Percentiles rank a stretch among this genome's conserved stretches.
Conservation (phyloP, 2,329 filamentous ascomycete genomes). For the Diaporthe longicolla region DNA sequence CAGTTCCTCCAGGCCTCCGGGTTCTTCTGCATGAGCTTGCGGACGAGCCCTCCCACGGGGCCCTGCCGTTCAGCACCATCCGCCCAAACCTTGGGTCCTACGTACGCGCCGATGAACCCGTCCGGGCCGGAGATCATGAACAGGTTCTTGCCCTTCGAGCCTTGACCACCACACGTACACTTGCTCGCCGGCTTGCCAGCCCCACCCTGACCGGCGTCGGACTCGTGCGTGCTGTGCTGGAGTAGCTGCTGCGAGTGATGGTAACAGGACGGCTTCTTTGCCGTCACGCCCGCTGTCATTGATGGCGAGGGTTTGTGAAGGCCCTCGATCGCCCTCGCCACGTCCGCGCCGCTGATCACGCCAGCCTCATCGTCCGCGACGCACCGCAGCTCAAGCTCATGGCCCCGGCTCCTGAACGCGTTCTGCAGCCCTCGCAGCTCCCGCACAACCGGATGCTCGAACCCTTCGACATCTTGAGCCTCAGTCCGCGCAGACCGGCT, state of each 20-base stretch:
- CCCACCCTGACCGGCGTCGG: slow-evolving; percentile 45
- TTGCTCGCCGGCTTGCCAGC: not conserved
- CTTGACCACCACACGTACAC: slow-evolving; percentile 36
- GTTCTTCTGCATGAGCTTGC: slow-evolving; percentile 66
- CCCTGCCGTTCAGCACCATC: slow-evolving; percentile 83
- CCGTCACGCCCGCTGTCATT: slow-evolving; percentile 45
- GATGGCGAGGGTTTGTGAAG: not conserved
- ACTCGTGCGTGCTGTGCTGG: slow-evolving; percentile 43
- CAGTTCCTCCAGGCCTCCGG: slow-evolving; percentile 57
- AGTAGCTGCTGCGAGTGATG: slow-evolving; percentile 50
- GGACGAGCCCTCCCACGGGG: slow-evolving; percentile 77
- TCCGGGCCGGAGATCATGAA: slow-evolving; percentile 92
- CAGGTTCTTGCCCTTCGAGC: slow-evolving; percentile 68
- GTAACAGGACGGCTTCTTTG: slow-evolving; percentile 45
- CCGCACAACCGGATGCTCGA: slow-evolving; percentile 61
- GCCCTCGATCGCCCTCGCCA: slow-evolving; percentile 56
- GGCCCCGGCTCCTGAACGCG: slow-evolving; percentile 64
- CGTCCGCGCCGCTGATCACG: slow-evolving; percentile 69
- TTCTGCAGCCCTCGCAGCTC: slow-evolving; percentile 71
- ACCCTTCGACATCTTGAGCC: not conserved
- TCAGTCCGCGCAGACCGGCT: not conserved
- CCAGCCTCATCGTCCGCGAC: slow-evolving; percentile 86
- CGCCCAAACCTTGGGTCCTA: slow-evolving; percentile 84
- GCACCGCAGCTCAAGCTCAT: slow-evolving; percentile 74
- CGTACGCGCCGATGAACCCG: slow-evolving; percentile 86